A percentile compares a stretch with the other conserved stretches of the same genome.
These are phyloP conservation scores for Claviceps pazoutovae DNA, from an alignment of 2,329 filamentous ascomycete genomes.

Conservation along the genomic window DNA sequence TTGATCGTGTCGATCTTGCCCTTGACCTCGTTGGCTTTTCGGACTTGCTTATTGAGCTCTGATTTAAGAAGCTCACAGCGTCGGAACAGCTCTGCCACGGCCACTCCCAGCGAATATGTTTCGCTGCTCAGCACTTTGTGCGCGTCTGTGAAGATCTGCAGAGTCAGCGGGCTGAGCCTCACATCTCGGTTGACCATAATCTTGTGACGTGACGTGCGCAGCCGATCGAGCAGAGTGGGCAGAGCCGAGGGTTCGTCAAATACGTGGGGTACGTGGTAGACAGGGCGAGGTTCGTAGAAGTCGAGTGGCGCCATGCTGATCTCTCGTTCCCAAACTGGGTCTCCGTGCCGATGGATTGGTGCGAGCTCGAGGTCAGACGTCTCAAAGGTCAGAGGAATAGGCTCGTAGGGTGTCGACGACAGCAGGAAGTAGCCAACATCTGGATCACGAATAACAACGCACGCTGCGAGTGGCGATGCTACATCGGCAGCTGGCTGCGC, in stretches of 20 bases:
- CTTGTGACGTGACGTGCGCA: constrained; percentile 46
- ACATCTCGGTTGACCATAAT: constrained; percentile 52
- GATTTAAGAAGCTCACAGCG: constrained; percentile 53
- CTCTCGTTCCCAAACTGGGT: constrained; percentile 27
- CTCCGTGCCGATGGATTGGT: constrained; percentile 26
- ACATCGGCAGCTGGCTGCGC: constrained; percentile 35
- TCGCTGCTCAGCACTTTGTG: constrained; percentile 59
- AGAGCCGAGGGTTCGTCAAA: constrained; percentile 45
- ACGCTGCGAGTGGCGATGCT: constrained; percentile 36
- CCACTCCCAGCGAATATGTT: constrained; percentile 52
- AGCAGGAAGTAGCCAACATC: constrained; percentile 51
- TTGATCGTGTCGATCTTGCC: constrained; percentile 50
- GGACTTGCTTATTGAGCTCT: constrained; percentile 55
- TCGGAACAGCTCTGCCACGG: constrained; percentile 59
- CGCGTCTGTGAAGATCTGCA: constrained; percentile 57
- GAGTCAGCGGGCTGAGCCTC: constrained; percentile 53
- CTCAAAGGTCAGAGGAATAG: constrained; percentile 46
- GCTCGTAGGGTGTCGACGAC: constrained; percentile 43
- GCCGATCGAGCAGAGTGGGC: constrained; percentile 38
- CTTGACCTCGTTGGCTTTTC: constrained; percentile 50
- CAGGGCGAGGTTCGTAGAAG: constrained; percentile 49
- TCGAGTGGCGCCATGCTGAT: constrained; percentile 31
- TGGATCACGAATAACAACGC: constrained; percentile 41
- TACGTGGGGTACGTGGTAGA: constrained; percentile 48
- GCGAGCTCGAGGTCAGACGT: constrained; percentile 37